Evolutionary conservation across 371 early-diverging fungal species (phyloP), one percentile per base, ranked within the genome.

Genomic region (Umbelopsis sp.): DNA sequence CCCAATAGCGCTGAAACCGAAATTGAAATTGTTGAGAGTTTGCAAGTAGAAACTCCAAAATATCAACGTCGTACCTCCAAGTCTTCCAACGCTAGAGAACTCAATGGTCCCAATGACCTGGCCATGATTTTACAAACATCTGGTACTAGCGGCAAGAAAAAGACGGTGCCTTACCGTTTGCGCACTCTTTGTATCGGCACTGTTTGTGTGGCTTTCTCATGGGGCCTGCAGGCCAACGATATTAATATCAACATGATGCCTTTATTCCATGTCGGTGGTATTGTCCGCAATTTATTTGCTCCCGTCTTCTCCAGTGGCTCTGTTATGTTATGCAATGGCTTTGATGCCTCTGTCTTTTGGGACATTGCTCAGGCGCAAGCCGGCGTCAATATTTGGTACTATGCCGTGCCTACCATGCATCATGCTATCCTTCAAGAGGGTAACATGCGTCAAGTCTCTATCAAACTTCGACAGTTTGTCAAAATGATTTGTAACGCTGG

Each of bases 351-450:
- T 14, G 65, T 67, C 24, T 76, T 76, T 57, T 74, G 74, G 74
- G 76, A 76, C 51, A 68, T 76, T 48, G 63, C 72, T 20, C 65
- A 73, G 14, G 66, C 35, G 24, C 64, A 64, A 71, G 53, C 53
- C 35, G 37, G 69, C 29, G 46, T 46, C 64, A 45, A 69, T 11
- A 73, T 74, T 20, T 76, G 77, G 77, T 76, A 72, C 63, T 76
- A 74, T 63, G 77, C 74, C n/a, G 74, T 69, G 11, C 77, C 77
- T 8, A 72, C 74, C 50, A 71, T 76, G 72, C 77, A 76, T 51
- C 63, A 66, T 63, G 71, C 66, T 46, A 76, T 76, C 57, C 52
- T 74, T 12, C 57, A 65, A 64, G 48, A 67, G 41, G 63, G 52
- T 32, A 62, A 44, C n/a, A 57, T 63, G 68, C 65, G 64, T 32